Evolutionary conservation across 352 stramenopile genomes (phyloP), one percentile per base, ranked within the genome.

Genomic region (Pythium monospermum): DNA sequence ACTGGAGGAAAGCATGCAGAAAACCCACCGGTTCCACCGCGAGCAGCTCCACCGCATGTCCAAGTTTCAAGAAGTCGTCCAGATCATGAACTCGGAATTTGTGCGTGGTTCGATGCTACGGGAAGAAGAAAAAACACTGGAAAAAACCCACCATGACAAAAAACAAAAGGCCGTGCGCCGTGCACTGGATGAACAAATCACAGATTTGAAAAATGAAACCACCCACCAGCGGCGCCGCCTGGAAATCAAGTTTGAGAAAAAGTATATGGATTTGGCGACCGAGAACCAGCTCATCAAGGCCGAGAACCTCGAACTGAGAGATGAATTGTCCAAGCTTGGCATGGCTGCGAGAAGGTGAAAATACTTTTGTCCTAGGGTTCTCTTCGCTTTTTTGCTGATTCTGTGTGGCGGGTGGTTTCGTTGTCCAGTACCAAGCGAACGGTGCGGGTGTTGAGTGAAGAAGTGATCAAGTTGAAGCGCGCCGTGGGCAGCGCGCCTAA

Each of bases 401-500:
- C 30, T 44, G 39, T 36, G 22, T 12, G 13, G 45, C 6, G 19
- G 2, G 1, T 28, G 21, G 1, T 26, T 28, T 10, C 21, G 4
- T 25, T 39, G 3, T 36, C 5, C 45, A 79, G 69, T 64, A 79
- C 63, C 55, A 75, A 71, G 53, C 69, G 71, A 21, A 79, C 69
- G 4, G 49, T 76, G 22, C 66, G 69, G 8, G 53, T 74, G 4
- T 48, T 80, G 22, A 67, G 64, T 3, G 69, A 76, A 11, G 69
- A 80, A 33, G 56, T 80, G 33, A 64, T 80, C 36, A 80, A 80
- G 48, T 44, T 80, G 12, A 80, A 80, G 43, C 58, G 67, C 23
- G 54, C 49, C 6, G 57, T 61, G 8, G 43, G 52, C 15, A 27
- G 47, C 22, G 23, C 57, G 25, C 57, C 44, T 11, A 59, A 50